Conservation (phyloP, 1,284 basidiomycete species). For the Moesziomyces sp. region DNA sequence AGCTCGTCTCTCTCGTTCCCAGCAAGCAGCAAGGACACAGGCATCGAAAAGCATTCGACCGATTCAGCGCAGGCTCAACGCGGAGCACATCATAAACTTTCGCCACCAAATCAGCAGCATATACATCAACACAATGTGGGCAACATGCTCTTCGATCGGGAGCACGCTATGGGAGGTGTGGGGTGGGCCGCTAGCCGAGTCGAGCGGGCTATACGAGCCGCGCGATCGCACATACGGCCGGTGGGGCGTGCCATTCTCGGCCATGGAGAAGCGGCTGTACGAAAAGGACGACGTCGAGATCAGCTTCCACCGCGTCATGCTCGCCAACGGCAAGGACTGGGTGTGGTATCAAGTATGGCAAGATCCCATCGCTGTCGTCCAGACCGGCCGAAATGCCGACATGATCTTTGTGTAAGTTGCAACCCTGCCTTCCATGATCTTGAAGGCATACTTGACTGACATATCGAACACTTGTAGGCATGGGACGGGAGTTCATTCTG, state of each 20-base stretch:
- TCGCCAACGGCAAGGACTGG: conserved; percentile 62
- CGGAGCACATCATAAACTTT: too few species aligned
- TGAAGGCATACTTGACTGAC: neutral
- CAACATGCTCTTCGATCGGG: conserved; percentile 8
- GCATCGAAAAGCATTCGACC: too few species aligned
- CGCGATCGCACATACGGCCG: conserved; percentile 58
- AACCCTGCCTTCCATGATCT: neutral
- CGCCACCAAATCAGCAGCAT: neutral
- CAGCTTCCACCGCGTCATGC: conserved; percentile 56
- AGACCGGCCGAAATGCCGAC: conserved; percentile 57
- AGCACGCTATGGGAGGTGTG: conserved; percentile 56
- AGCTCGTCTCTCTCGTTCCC: neutral
- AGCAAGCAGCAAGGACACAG: too few species aligned
- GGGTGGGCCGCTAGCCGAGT: conserved; percentile 48
- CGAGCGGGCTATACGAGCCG: conserved; percentile 46
- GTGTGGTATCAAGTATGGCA: conserved; percentile 67
- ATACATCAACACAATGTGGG: neutral
- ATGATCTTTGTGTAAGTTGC: conserved; percentile 57
- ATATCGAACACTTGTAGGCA: conserved; percentile 24
- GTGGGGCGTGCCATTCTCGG: conserved; percentile 55
- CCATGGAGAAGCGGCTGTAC: conserved; percentile 64
- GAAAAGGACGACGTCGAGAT: conserved; percentile 59
- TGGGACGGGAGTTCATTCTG: conserved; percentile 65
- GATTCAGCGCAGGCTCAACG: too few species aligned
- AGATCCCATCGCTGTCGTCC: conserved; percentile 43